Evolutionary conservation across 768 basidiomycete species (phyloP).

Genomic region (Termitomyces sp.): DNA sequence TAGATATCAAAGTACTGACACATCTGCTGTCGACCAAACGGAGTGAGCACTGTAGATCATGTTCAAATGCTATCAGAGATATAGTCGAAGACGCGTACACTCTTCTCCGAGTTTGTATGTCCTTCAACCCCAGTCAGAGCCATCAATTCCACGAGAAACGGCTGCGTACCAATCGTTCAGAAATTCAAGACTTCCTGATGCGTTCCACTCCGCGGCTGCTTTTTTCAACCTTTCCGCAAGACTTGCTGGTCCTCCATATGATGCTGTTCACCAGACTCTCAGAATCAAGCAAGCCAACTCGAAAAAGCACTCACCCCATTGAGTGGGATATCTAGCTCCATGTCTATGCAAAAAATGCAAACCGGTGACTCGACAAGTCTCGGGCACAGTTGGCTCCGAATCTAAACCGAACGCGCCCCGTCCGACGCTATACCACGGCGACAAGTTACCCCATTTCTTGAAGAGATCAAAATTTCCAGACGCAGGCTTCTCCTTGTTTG

Average conservation of each 20-base stretch:
- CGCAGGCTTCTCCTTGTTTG: constrained; percentile 11
- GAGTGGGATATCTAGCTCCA: constrained; percentile 71
- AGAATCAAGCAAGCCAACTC: background rate
- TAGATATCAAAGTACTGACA: constrained; percentile 38
- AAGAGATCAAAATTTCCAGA: constrained; percentile 55
- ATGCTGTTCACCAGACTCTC: constrained; percentile 27
- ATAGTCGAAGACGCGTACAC: constrained; percentile 30
- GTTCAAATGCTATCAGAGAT: constrained; percentile 9
- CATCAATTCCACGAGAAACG: background rate
- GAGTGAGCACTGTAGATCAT: constrained; percentile 62
- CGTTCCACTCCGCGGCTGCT: constrained; percentile 54
- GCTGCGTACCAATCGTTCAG: constrained; percentile 71
- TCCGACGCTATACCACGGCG: constrained; percentile 79
- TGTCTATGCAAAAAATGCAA: constrained; percentile 80
- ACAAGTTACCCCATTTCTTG: constrained; percentile 78
- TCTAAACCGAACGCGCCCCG: constrained; percentile 65
- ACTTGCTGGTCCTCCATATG: constrained; percentile 58
- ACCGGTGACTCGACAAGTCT: constrained; percentile 65
- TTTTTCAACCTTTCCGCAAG: constrained; percentile 53
- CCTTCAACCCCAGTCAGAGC: constrained; percentile 35
- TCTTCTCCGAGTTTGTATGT: constrained; percentile 89
- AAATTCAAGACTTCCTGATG: constrained; percentile 62
- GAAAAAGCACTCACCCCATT: constrained; percentile 43
- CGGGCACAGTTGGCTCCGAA: constrained; percentile 63
- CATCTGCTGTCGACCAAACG: constrained; percentile 83